Base-by-base conservation (phyloP, 805 yeast species). In the Metschnikowia proteae region DNA sequence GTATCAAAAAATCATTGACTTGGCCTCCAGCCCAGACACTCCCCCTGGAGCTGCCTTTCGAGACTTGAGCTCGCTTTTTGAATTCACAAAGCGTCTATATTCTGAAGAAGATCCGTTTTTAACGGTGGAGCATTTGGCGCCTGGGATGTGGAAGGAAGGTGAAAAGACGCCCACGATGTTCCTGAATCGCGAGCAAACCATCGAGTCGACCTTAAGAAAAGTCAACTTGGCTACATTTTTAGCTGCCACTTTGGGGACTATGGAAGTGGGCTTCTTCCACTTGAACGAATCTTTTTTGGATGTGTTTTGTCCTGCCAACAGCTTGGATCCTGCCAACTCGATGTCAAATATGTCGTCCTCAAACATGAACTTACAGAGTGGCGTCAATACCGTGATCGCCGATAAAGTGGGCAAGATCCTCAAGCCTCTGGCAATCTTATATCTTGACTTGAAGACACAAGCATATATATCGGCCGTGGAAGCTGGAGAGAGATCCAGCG, bases 401-500 rank as follows among this genome's bases (percentile, higher is more conserved):
- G 76, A 68, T 40, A 65, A 60, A 36, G 71, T 70, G 10, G 78
- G 89, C 4, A 80, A 83, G 57, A 70, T 94, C 37, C 70, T 89
- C 50, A 90, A 90, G 63, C 80, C 86, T 7, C 97, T 88, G 57
- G 90, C 94, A 0, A 81, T 80, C 9, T 67, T 94, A 44, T 89
- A 77, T 57, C 72, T 94, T 35, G 97, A 94, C 57, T 75, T 94
- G 62, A 94, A 94, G 64, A 94, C 99, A 0, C 99, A 94, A 66
- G 96, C 97, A 0, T 94, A 82, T 61, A 90, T 94, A 22, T 84
- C 97, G 1, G 96, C 96, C 0, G 66, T 91, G 51, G 88, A 85
- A 60, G 75, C 83, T 1, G 76, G 76, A 8, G 80, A 81, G 46
- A 72, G 86, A 55, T 70, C 86, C 1, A 77, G 80, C 52, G 77